phyloP scores from a whole-genome alignment of 2,329 filamentous ascomycete species.

The Epicoccum sorghinum region DNA sequence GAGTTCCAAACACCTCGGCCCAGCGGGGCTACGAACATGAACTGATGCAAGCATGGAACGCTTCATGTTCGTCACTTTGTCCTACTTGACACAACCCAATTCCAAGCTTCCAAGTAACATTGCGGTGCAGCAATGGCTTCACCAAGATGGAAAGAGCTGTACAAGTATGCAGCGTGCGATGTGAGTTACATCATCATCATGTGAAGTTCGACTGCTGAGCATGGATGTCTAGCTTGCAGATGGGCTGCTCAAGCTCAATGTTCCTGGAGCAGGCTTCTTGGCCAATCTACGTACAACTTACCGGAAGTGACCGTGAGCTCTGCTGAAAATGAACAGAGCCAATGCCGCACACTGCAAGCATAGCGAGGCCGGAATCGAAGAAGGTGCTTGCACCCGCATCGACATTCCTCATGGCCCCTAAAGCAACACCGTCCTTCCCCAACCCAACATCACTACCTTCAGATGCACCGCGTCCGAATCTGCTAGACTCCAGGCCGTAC shows the following conservation, averaged over 20 bases:
- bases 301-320: conserved; percentile 14
- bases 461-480: conserved; percentile 36
- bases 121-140: conserved; percentile 26
- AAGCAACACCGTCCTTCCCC: conserved; percentile 54
- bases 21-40: conserved; percentile 24
- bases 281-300: conserved; percentile 62
- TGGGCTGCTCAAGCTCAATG: conserved; percentile 72
- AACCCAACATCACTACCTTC: conserved; percentile 41
- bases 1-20: conserved; percentile 20
- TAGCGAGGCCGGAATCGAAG: conserved; percentile 23
- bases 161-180: conserved; percentile 43
- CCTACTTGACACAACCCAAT: background rate
- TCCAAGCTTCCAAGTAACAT: background rate
- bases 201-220: conserved; percentile 17
- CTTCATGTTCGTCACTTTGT: background rate
- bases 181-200: conserved; percentile 21
- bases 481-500: conserved; percentile 62
- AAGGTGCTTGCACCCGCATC: conserved; percentile 61
- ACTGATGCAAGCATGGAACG: background rate
- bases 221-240: conserved; percentile 59
- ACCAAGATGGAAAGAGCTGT: conserved; percentile 39
- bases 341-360: conserved; percentile 29
- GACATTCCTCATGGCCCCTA: conserved; percentile 68
- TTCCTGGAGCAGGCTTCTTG: conserved; percentile 70
- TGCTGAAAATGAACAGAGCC: conserved; percentile 27